These are phyloP conservation scores for Tephrocybe sp. DNA, from an alignment of 768 basidiomycete genomes.

Conservation along the genomic window DNA sequence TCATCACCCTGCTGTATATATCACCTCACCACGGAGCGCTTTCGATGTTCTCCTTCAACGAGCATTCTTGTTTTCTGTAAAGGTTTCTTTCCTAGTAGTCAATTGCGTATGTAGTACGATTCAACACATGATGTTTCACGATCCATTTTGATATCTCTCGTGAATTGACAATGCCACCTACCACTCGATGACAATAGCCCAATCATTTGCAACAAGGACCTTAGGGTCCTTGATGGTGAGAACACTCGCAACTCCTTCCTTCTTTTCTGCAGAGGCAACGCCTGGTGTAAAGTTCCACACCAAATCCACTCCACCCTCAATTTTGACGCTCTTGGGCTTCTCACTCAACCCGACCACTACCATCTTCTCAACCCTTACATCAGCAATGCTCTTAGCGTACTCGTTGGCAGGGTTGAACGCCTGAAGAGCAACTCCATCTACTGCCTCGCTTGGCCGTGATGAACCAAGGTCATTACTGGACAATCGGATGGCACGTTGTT, in stretches of 20 bases:
- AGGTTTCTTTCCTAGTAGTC: conserved; percentile 4
- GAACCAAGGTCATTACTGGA: conserved; percentile 57
- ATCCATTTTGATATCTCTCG: no score
- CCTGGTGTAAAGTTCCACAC: conserved; percentile 72
- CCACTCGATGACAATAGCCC: conserved; percentile 50
- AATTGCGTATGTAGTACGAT: conserved; percentile 3
- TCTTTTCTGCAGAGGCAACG: conserved; percentile 51
- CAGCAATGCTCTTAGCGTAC: conserved; percentile 64
- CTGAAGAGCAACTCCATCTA: conserved; percentile 49
- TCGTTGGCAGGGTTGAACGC: conserved; percentile 58
- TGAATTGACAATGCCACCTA: no score
- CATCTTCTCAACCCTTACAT: conserved; percentile 81
- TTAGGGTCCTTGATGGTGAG: conserved; percentile 79
- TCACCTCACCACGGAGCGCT: neutral
- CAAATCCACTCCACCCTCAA: conserved; percentile 49
- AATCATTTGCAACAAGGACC: conserved; percentile 57
- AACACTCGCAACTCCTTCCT: conserved; percentile 65
- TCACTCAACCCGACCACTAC: conserved; percentile 70
- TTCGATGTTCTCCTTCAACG: neutral
- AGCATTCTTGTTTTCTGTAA: conserved; percentile 12
- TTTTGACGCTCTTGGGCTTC: conserved; percentile 63
- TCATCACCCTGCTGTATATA: conserved; percentile 18
- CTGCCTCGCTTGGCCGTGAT: conserved; percentile 42
- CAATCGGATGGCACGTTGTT: conserved; percentile 41
- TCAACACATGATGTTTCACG: neutral